Conservation (phyloP, 148 eudicot species). For the Cornus suecica region DNA sequence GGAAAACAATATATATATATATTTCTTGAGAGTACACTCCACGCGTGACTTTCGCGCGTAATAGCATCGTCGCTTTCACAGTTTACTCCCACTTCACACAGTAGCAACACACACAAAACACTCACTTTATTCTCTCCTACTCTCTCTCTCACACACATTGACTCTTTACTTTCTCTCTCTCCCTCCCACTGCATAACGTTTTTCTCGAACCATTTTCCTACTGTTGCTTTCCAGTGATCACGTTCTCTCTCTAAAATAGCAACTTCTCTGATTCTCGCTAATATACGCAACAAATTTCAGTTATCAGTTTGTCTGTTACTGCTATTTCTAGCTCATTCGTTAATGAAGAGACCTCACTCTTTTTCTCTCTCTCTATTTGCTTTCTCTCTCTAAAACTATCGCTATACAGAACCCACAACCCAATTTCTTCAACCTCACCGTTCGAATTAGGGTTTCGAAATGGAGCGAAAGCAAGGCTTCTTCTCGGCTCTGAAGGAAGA, state of each 20-base stretch:
- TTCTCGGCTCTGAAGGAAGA: slow-evolving; percentile 73
- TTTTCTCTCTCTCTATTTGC: background rate
- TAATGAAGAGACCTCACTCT: slow-evolving; percentile 8
- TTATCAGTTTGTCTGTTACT: background rate
- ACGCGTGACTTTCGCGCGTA: background rate
- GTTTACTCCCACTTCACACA: background rate
- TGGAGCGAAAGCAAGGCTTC: slow-evolving; percentile 78
- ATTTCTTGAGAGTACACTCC: background rate
- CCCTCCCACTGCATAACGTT: background rate
- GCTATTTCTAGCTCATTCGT: background rate
- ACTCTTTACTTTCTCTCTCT: slow-evolving; percentile 5
- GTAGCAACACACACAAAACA: background rate
- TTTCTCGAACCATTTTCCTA: background rate
- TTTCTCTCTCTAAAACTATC: background rate
- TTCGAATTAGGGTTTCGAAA: slow-evolving; percentile 11
- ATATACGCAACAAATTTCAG: background rate
- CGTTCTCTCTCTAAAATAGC: background rate
- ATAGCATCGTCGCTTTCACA: background rate
- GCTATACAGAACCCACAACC: background rate
- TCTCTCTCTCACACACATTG: background rate
- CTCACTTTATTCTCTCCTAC: background rate
- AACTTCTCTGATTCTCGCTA: background rate
- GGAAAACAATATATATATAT: no score
- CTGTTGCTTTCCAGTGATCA: background rate
- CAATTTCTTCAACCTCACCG: background rate